phyloP scores from a whole-genome alignment of 2,329 filamentous ascomycete species.

The Fusarium dlaminii region DNA sequence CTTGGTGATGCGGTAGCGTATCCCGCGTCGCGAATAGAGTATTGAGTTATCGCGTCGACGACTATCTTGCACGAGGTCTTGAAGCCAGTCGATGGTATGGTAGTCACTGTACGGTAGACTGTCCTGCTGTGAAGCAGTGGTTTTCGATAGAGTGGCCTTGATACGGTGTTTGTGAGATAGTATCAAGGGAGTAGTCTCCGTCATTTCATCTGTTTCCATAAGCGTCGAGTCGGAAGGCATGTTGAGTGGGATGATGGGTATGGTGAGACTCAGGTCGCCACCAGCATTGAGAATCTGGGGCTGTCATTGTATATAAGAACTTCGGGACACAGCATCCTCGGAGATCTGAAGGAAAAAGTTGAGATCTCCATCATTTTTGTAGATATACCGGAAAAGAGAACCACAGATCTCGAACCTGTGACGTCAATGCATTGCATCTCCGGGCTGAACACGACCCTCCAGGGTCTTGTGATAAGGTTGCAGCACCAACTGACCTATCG shows the following conservation, averaged over 20 bases:
- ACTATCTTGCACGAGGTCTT: constrained; percentile 57
- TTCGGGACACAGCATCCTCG: background rate
- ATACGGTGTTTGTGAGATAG: fast-evolving
- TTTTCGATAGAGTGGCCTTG: fast-evolving
- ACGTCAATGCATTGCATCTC: background rate
- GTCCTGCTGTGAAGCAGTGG: fast-evolving
- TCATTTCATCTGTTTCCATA: background rate
- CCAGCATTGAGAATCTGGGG: background rate
- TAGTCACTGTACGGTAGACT: constrained; percentile 63
- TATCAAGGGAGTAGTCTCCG: background rate
- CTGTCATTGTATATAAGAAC: background rate
- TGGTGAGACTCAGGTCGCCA: background rate
- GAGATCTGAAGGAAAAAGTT: background rate
- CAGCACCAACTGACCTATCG: background rate
- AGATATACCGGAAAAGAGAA: background rate
- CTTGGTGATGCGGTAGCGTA: background rate
- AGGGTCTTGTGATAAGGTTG: background rate
- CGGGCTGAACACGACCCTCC: background rate
- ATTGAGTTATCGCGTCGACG: background rate
- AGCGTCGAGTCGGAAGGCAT: background rate
- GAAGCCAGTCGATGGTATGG: constrained; percentile 70
- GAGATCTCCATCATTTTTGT: background rate
- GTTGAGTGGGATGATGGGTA: background rate
- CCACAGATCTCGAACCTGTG: background rate
- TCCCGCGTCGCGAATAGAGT: background rate